Conservation (phyloP, 345 rosid genomes). For the Erucastrum elatum region DNA sequence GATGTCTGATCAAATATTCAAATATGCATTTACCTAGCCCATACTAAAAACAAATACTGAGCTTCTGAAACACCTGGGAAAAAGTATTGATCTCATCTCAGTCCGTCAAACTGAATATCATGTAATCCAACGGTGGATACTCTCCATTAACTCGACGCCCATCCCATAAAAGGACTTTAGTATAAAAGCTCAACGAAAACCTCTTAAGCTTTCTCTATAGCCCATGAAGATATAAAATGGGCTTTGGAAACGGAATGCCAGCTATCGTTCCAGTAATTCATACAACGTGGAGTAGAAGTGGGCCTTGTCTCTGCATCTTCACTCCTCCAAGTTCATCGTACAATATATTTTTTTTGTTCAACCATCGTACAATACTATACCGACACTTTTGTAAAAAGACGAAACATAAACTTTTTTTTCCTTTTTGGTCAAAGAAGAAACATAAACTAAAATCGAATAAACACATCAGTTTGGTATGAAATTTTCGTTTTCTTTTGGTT, state of each 20-base stretch:
- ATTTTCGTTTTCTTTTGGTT: neutral
- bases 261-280: neutral
- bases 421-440: neutral
- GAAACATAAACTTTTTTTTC: neutral
- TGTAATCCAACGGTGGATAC: no score
- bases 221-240: slow-evolving; percentile 23
- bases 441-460: neutral
- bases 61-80: no score
- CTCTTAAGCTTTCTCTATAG: neutral
- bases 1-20: no score
- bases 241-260: slow-evolving; percentile 2
- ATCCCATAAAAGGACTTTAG: slow-evolving; percentile 4
- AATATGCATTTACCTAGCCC: no score
- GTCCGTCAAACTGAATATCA: no score
- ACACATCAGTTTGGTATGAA: neutral
- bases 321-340: slow-evolving; percentile 8
- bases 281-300: slow-evolving; percentile 28
- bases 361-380: slow-evolving; percentile 15
- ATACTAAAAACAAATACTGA: no score
- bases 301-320: slow-evolving; percentile 25
- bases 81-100: no score
- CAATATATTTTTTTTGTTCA: neutral
- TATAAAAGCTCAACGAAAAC: slow-evolving; percentile 3
- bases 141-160: no score
- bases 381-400: neutral